Evolutionary conservation across 106 monocot genomes (phyloP).

Genomic region (Alisma plantagoaquatica): DNA sequence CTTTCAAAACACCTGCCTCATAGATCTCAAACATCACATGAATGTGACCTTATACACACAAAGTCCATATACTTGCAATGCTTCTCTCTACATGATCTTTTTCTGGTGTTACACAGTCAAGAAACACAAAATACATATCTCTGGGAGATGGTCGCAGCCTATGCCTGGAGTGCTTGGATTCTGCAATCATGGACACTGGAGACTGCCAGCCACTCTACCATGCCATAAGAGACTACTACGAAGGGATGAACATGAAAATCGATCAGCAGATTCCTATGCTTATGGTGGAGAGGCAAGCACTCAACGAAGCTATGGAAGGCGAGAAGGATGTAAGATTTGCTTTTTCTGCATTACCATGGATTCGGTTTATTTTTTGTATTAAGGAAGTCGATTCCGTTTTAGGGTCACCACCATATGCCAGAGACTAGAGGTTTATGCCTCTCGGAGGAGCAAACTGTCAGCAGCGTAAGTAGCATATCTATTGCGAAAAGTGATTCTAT

Average conservation of each 20-base stretch:
- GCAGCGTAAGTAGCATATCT: constrained; percentile 73
- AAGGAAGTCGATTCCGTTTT: neutral
- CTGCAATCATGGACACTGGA: constrained; percentile 91
- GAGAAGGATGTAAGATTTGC: constrained; percentile 61
- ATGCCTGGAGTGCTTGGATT: constrained; percentile 90
- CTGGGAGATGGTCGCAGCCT: constrained; percentile 80
- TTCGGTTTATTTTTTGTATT: neutral
- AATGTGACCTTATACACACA: neutral
- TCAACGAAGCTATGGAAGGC: constrained; percentile 98
- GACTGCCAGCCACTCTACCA: constrained; percentile 95
- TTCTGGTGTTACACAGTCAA: too few relatives aligned
- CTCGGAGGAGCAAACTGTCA: constrained; percentile 91
- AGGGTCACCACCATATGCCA: constrained; percentile 91
- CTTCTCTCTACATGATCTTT: too few relatives aligned
- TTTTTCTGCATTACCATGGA: too few relatives aligned
- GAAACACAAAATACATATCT: constrained; percentile 59
- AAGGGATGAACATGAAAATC: constrained; percentile 93
- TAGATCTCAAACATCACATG: too few relatives aligned
- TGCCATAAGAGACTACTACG: constrained; percentile 90
- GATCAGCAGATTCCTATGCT: constrained; percentile 99
- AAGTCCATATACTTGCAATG: neutral
- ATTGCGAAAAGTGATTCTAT: too few relatives aligned
- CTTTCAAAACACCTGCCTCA: too few relatives aligned
- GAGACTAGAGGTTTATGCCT: constrained; percentile 94
- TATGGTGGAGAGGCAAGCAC: constrained; percentile 91